Evolutionary conservation across 495 filamentous ascomycete genomes (phyloP), one percentile per base, ranked within the genome.

Genomic region (Achaetomiella virescens): DNA sequence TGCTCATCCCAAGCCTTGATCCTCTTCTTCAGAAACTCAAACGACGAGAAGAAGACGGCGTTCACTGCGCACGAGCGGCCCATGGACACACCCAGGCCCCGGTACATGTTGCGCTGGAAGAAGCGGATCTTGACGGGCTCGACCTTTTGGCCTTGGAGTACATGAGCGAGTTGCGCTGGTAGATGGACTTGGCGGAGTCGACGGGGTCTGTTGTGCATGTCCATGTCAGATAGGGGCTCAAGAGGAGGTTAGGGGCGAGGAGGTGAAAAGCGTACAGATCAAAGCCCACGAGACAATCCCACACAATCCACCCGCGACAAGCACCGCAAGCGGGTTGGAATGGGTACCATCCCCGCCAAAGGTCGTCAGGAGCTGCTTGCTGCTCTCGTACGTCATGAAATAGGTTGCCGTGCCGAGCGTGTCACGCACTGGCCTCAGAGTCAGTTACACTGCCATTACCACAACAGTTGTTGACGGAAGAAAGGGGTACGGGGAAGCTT

Each of bases 391-490:
- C 58, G 90, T 88, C 54, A 85, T 84, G 64, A 97, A 97, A 68
- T 96, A 97, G 52, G 95, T 84, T 2, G 80, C 89, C 2, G 91
- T 93, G 22, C 91, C 91, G 45, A 96, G 78, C 0, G 89, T 93
- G 66, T 97, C 91, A 44, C 91, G 83, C 66, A 95, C 81, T 80
- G 49, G 37, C 10, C 14, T 6, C 12, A 15, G 21, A 17, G 27
- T 4, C 37, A 25, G 54, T 66, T 27, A 61, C 33, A 52, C 48
- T 55, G 10, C n/a, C 29, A n/a, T n/a, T 14, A 3, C 27, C 27
- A 31, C n/a, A 31, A 9, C 27, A 31, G 9, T 17, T 24, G 18
- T n/a, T 11, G 15, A 14, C 20, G 2, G 12, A 29, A 42, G 20
- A 20, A 31, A 33, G 52, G 29, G 35, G 24, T 20, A 35, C 31